Conservation (phyloP, 352 stramenopile genomes). For the Globisporangium barbulae region DNA sequence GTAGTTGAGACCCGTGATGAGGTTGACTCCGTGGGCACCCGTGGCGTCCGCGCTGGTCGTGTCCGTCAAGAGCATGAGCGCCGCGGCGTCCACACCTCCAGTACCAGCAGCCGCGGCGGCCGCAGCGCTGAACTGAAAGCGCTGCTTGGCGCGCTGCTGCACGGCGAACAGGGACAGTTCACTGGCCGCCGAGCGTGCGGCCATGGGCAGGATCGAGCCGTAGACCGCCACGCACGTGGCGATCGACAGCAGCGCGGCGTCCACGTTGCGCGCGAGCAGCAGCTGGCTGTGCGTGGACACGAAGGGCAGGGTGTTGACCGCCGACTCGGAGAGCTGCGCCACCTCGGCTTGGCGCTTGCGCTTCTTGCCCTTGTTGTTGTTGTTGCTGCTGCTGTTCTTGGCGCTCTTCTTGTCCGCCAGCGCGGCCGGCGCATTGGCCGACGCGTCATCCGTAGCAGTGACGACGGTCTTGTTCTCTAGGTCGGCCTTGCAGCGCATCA, state of each 20-base stretch:
- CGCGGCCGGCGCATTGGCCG: not conserved
- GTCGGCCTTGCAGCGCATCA: constrained; percentile 48
- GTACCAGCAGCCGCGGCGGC: not conserved
- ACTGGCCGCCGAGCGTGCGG: constrained; percentile 36
- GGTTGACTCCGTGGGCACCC: constrained; percentile 48
- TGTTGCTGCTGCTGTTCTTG: constrained; percentile 13
- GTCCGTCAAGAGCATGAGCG: constrained; percentile 54
- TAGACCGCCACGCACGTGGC: constrained; percentile 60
- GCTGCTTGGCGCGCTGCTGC: constrained; percentile 30
- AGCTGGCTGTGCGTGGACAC: constrained; percentile 52
- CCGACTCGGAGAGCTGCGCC: constrained; percentile 41
- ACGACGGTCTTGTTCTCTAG: constrained; percentile 26
- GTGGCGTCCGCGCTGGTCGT: constrained; percentile 46
- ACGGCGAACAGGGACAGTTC: constrained; percentile 44
- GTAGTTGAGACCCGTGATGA: constrained; percentile 55
- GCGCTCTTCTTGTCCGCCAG: constrained; percentile 16
- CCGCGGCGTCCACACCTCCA: constrained; percentile 33
- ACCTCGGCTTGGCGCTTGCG: constrained; percentile 70
- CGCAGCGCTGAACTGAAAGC: constrained; percentile 9
- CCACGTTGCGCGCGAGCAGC: constrained; percentile 37
- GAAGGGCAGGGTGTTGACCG: constrained; percentile 33
- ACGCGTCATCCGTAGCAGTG: not conserved
- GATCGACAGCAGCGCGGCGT: constrained; percentile 48
- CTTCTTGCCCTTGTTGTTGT: constrained; percentile 76
- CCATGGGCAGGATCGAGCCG: constrained; percentile 47